These are phyloP conservation scores for Fomitopsis schrenkii DNA, from an alignment of 1,284 basidiomycete species.

Conservation along the genomic window DNA sequence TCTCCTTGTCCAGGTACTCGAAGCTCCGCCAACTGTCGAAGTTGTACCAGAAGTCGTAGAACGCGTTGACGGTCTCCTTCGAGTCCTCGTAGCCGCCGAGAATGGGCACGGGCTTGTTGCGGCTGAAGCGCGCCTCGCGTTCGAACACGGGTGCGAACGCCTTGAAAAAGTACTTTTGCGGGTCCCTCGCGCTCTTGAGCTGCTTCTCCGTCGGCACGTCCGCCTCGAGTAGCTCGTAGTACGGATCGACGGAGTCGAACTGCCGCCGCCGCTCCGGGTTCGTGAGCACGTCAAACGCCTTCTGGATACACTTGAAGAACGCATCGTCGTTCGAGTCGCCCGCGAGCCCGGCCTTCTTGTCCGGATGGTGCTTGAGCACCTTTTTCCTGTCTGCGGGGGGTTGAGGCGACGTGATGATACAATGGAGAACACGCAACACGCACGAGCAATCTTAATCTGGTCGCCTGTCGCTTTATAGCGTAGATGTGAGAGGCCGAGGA, in stretches of 20 bases:
- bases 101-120: slow-evolving; percentile 80
- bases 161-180: slow-evolving; percentile 60
- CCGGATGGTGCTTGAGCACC: slow-evolving; percentile 98
- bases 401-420: neutral
- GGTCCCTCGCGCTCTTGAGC: slow-evolving; percentile 53
- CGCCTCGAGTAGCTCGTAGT: slow-evolving; percentile 71
- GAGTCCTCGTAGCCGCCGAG: slow-evolving; percentile 72
- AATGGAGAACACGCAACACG: slow-evolving; percentile 29
- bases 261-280: slow-evolving; percentile 88
- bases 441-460: slow-evolving; percentile 97
- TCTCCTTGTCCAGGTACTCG: slow-evolving; percentile 98
- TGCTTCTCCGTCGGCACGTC: slow-evolving; percentile 70
- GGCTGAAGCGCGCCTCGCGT: slow-evolving; percentile 90
- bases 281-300: slow-evolving; percentile 90
- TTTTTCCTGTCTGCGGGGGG: slow-evolving; percentile 83
- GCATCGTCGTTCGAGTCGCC: slow-evolving; percentile 89
- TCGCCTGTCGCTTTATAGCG: slow-evolving; percentile 86
- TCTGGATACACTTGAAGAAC: slow-evolving; percentile 99
- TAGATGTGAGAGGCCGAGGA: slow-evolving; percentile 89
- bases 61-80: slow-evolving; percentile 85
- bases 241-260: slow-evolving; percentile 94
- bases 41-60: slow-evolving; percentile 99
- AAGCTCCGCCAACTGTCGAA: slow-evolving; percentile 99
- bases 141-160: slow-evolving; percentile 80
- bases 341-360: slow-evolving; percentile 87